Conservation (phyloP, 2,329 filamentous ascomycete genomes). For the Alternaria dauci region DNA sequence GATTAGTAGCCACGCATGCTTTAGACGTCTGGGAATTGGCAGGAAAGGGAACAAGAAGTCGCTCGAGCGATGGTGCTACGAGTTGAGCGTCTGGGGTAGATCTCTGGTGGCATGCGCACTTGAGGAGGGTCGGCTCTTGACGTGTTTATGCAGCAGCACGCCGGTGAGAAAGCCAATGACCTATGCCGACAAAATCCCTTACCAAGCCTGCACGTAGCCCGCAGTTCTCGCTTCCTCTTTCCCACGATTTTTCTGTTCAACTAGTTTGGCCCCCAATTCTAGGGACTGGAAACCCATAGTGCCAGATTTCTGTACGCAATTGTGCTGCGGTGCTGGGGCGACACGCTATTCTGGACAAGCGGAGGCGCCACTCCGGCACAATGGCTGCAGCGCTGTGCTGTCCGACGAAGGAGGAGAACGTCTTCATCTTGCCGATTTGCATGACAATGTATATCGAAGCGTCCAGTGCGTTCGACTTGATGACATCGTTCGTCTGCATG, state of each 20-base stretch:
- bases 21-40: constrained; percentile 21
- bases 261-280: constrained; percentile 43
- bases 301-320: constrained; percentile 20
- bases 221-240: constrained; percentile 39
- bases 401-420: constrained; percentile 5
- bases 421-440: neutral
- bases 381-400: constrained; percentile 14
- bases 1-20: constrained; percentile 26
- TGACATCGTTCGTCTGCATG: constrained; percentile 27
- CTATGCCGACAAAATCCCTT: constrained; percentile 45
- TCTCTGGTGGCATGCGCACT: constrained; percentile 32
- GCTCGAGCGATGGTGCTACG: constrained; percentile 39
- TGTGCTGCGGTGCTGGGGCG: constrained; percentile 19
- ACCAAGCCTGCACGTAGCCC: constrained; percentile 44
- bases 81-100: constrained; percentile 39
- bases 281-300: constrained; percentile 20
- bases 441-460: constrained; percentile 4
- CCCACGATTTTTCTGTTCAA: constrained; percentile 27
- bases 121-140: constrained; percentile 42
- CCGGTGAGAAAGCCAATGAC: constrained; percentile 46
- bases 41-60: constrained; percentile 17
- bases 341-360: constrained; percentile 17
- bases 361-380: constrained; percentile 23
- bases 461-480: constrained; percentile 14
- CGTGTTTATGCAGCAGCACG: constrained; percentile 47